Evolutionary conservation across 169 alveolate genomes (phyloP).

Genomic region (Eimeria mitis): DNA sequence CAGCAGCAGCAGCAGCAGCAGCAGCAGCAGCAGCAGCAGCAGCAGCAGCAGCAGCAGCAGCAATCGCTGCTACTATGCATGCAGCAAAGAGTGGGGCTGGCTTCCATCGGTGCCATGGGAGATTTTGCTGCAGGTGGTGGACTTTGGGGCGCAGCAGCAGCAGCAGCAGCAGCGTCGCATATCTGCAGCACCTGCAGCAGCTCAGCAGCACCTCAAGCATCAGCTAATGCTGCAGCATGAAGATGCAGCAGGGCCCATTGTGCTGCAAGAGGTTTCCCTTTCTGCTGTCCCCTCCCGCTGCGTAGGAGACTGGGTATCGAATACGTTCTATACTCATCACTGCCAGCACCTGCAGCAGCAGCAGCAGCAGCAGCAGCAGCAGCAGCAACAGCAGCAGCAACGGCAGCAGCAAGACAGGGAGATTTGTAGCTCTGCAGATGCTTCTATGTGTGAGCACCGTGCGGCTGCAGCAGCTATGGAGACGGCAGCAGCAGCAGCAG

Average conservation of each 20-base stretch:
- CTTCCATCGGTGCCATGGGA: constrained; percentile 32
- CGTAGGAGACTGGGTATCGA: constrained; percentile 20
- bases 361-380: not conserved
- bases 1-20: constrained; percentile 20
- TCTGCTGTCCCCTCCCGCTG: constrained; percentile 22
- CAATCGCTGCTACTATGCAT: not conserved
- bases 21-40: not conserved
- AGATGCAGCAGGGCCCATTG: not conserved
- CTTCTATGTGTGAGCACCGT: not conserved
- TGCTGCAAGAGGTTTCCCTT: constrained; percentile 15
- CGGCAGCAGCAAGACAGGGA: not conserved
- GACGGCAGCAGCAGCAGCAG: not conserved
- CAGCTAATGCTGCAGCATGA: not conserved
- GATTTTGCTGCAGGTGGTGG: constrained; percentile 36
- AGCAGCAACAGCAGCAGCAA: not conserved
- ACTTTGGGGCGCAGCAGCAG: constrained; percentile 5
- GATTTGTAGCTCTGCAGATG: not conserved
- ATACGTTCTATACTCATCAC: not conserved
- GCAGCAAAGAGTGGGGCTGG: constrained; percentile 42
- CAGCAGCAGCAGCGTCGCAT: not conserved
- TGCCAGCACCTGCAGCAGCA: not conserved
- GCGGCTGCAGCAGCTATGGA: not conserved
- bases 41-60: constrained; percentile 32
- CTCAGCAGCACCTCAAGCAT: not conserved
- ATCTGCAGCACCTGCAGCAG: constrained; percentile 42